A percentile compares a stretch with the other conserved stretches of the same genome.
These are phyloP conservation scores for Fusarium sp. DNA, from an alignment of 2,329 filamentous ascomycete genomes.

Conservation along the genomic window DNA sequence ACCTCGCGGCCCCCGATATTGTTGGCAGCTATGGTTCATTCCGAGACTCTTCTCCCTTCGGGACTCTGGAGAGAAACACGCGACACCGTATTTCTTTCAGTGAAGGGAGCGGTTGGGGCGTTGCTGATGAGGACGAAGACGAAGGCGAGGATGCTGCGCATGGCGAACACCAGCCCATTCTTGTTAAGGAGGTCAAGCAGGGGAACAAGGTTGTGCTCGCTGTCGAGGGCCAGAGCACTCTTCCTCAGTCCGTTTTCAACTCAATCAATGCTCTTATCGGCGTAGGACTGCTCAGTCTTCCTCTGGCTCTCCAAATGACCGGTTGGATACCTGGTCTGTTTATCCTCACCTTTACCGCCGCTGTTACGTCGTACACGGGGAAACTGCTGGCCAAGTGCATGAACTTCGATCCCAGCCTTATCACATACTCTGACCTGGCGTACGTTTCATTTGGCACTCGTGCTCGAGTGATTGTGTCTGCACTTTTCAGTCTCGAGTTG, in stretches of 20 bases:
- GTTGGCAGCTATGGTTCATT: constrained; percentile 77
- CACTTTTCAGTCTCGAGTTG: constrained; percentile 89
- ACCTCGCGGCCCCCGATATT: constrained; percentile 75
- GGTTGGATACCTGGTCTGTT: constrained; percentile 87
- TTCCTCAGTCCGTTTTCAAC: constrained; percentile 96
- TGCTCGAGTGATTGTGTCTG: constrained; percentile 83
- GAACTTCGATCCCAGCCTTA: constrained; percentile 84
- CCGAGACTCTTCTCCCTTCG: constrained; percentile 61
- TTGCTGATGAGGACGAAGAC: constrained; percentile 54
- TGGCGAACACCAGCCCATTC: constrained; percentile 76
- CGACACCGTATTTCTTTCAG: constrained; percentile 61
- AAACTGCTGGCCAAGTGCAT: constrained; percentile 88
- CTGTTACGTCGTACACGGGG: constrained; percentile 87
- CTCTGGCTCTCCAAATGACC: constrained; percentile 86
- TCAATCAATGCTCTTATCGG: constrained; percentile 94
- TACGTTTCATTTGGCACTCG: constrained; percentile 89
- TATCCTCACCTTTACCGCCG: constrained; percentile 79
- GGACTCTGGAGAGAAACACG: constrained; percentile 60
- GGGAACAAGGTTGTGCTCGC: constrained; percentile 87
- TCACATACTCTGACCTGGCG: constrained; percentile 94
- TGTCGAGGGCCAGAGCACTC: constrained; percentile 91
- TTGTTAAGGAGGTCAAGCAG: constrained; percentile 91
- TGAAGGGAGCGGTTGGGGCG: constrained; percentile 49
- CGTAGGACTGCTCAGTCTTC: constrained; percentile 88
- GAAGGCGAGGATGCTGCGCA: constrained; percentile 56